phyloP scores from a whole-genome alignment of 2,329 filamentous ascomycete species.

The Microsporum audouinii region DNA sequence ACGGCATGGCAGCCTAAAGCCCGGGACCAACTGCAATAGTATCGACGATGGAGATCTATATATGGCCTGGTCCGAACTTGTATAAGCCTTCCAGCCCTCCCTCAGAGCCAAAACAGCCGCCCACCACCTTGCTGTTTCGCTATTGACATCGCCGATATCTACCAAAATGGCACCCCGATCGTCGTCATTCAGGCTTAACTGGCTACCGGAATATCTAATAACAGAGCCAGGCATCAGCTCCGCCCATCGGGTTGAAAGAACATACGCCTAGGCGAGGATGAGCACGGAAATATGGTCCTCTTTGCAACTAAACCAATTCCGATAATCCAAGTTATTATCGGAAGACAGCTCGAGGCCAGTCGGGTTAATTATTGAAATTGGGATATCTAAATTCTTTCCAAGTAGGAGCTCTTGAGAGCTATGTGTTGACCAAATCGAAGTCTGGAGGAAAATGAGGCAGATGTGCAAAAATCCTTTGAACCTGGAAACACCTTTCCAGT shows the following conservation, averaged over 20 bases:
- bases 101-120: slow-evolving; percentile 12
- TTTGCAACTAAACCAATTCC: slow-evolving; percentile 10
- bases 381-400: slow-evolving; percentile 8
- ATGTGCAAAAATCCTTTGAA: neutral
- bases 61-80: neutral
- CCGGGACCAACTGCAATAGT: neutral
- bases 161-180: neutral
- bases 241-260: slow-evolving; percentile 9
- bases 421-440: neutral
- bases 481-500: slow-evolving; percentile 6
- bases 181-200: neutral
- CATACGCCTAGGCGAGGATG: slow-evolving; percentile 11
- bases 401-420: slow-evolving; percentile 1
- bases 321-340: neutral
- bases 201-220: slow-evolving; percentile 6
- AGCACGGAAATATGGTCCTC: slow-evolving; percentile 10
- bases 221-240: slow-evolving; percentile 8
- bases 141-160: slow-evolving; percentile 8
- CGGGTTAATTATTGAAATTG: neutral
- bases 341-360: slow-evolving; percentile 1
- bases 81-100: slow-evolving; percentile 12
- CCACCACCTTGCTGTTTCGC: slow-evolving; percentile 12
- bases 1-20: slow-evolving; percentile 1
- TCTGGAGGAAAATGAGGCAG: slow-evolving; percentile 1
- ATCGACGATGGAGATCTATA: slow-evolving; percentile 9